These are phyloP conservation scores for Zhuliangozyma parablackwelliae DNA, from an alignment of 1,139 yeast species.

Conservation along the genomic window DNA sequence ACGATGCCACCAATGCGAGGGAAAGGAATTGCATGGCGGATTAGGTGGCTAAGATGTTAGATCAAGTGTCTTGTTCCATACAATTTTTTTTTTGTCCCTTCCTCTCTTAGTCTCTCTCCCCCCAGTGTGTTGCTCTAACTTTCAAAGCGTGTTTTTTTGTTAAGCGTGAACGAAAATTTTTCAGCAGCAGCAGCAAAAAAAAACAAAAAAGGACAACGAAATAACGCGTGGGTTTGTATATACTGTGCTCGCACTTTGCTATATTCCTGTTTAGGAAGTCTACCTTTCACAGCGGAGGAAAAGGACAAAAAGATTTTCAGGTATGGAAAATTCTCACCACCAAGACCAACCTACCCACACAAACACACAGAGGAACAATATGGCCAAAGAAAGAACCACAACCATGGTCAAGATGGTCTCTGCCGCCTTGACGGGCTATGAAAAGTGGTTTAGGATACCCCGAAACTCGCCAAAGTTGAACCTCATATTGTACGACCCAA, in stretches of 20 bases:
- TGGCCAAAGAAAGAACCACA: conserved; percentile 44
- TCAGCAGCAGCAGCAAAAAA: too few species aligned
- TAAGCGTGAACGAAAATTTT: background rate
- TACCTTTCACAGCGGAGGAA: too few species aligned
- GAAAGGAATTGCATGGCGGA: conserved; percentile 2
- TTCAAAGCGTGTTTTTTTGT: background rate
- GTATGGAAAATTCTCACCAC: too few species aligned
- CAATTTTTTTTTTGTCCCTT: too few species aligned
- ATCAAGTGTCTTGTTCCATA: too few species aligned
- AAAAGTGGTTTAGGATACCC: conserved; percentile 75
- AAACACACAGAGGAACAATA: conserved; percentile 7
- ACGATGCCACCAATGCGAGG: conserved; percentile 11
- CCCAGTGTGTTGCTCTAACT: too few species aligned
- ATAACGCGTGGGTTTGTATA: background rate
- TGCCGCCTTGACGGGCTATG: conserved; percentile 82
- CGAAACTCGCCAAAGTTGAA: conserved; percentile 76
- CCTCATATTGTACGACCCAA: conserved; percentile 87
- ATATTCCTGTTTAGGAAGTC: background rate
- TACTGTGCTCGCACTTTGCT: background rate
- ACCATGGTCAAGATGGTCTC: conserved; percentile 62
- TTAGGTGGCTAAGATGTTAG: too few species aligned
- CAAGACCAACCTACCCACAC: background rate
- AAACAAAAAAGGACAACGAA: too few species aligned
- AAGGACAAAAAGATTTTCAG: too few species aligned
- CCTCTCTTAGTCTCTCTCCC: too few species aligned